Evolutionary conservation across 1,139 yeast genomes (phyloP).

Genomic region (Taphrina communis): DNA sequence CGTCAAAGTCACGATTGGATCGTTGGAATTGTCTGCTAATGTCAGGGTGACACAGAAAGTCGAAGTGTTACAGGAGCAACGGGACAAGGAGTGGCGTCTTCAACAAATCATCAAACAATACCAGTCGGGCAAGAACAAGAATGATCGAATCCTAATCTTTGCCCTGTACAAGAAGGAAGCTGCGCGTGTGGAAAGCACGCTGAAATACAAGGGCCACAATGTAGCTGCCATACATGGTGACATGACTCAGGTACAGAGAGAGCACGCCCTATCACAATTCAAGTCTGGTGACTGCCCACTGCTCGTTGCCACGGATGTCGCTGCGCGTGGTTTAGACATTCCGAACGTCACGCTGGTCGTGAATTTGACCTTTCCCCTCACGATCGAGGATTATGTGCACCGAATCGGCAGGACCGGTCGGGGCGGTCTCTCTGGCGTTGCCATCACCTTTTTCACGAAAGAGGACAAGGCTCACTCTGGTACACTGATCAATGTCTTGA

Average conservation of each 20-base stretch:
- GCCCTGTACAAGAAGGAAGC: slow-evolving; percentile 98
- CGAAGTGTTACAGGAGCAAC: slow-evolving; percentile 81
- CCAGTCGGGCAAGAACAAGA: slow-evolving; percentile 62
- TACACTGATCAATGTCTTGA: slow-evolving; percentile 84
- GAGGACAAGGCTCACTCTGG: slow-evolving; percentile 97
- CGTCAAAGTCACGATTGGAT: slow-evolving; percentile 88
- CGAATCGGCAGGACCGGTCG: slow-evolving; percentile 99
- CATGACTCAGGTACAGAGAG: slow-evolving; percentile 88
- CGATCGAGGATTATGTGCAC: slow-evolving; percentile 97
- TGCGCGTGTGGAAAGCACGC: slow-evolving; percentile 77
- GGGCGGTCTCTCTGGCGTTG: slow-evolving; percentile 94
- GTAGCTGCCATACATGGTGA: slow-evolving; percentile 98
- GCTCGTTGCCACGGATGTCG: slow-evolving; percentile 95
- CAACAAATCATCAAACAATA: slow-evolving; percentile 75
- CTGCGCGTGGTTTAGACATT: slow-evolving; percentile 97
- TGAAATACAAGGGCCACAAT: slow-evolving; percentile 72
- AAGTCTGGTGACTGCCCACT: slow-evolving; percentile 78
- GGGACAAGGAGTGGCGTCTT: slow-evolving; percentile 76
- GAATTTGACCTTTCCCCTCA: slow-evolving; percentile 94
- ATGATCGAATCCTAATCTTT: slow-evolving; percentile 85
- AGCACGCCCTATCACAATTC: slow-evolving; percentile 82
- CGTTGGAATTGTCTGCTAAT: slow-evolving; percentile 66
- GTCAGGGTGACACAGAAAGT: slow-evolving; percentile 83
- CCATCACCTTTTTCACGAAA: slow-evolving; percentile 94
- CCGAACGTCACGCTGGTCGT: slow-evolving; percentile 97